Percentiles rank a stretch among this genome's conserved stretches.
Conservation (phyloP, 345 rosid species). For the Raphanus sativus region DNA sequence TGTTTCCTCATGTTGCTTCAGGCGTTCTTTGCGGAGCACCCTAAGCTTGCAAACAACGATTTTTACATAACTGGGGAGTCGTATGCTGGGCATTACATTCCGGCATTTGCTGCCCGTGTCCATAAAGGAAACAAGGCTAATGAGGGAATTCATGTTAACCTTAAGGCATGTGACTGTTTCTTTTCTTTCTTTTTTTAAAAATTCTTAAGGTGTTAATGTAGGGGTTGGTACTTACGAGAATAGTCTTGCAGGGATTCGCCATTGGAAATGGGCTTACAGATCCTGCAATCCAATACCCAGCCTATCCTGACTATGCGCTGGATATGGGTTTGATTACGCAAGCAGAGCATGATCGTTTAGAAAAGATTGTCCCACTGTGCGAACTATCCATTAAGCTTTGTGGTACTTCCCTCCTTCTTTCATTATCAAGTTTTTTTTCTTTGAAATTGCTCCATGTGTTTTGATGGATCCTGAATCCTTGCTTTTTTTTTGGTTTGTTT, state of each 20-base stretch:
- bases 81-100: slow-evolving; percentile 99
- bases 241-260: slow-evolving; percentile 78
- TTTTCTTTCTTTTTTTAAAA: background rate
- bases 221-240: slow-evolving; percentile 22
- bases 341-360: slow-evolving; percentile 56
- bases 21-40: slow-evolving; percentile 96
- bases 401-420: slow-evolving; percentile 47
- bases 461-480: background rate
- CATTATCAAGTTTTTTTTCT: background rate
- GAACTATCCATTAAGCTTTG: slow-evolving; percentile 87
- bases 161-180: slow-evolving; percentile 55
- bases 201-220: background rate
- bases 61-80: slow-evolving; percentile 98
- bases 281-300: slow-evolving; percentile 89
- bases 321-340: slow-evolving; percentile 74
- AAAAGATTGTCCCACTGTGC: slow-evolving; percentile 81
- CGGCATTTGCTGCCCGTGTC: slow-evolving; percentile 91
- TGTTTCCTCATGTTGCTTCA: slow-evolving; percentile 12
- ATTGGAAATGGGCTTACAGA: slow-evolving; percentile 98
- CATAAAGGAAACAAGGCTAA: slow-evolving; percentile 89
- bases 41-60: slow-evolving; percentile 68
- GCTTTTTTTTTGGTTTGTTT: background rate
- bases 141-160: slow-evolving; percentile 82
- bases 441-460: background rate
- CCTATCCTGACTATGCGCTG: slow-evolving; percentile 92